Conservation (phyloP, 441 rosid species). For the Bocquillonia castaneifolia region DNA sequence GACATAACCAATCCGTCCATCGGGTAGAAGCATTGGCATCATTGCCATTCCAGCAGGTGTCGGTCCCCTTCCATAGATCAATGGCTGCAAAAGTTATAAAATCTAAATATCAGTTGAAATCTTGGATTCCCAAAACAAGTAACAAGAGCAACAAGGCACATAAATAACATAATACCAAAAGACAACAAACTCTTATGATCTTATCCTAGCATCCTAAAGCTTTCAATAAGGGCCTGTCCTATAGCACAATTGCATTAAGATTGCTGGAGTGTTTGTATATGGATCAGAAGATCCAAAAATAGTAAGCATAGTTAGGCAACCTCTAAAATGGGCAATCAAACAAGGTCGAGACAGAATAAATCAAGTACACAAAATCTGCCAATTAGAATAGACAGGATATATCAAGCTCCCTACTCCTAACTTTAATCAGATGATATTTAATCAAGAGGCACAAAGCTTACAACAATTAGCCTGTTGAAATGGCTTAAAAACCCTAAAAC, state of each 20-base stretch:
- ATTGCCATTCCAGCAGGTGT: constrained; percentile 86
- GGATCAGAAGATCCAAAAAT: neutral
- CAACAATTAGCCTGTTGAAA: neutral
- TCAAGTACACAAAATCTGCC: neutral
- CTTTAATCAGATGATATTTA: neutral
- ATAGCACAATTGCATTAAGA: neutral
- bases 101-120: constrained; percentile 12
- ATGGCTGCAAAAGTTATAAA: constrained; percentile 48
- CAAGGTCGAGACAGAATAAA: neutral
- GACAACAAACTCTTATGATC: neutral
- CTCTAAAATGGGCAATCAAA: neutral
- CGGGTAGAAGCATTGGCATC: constrained; percentile 96
- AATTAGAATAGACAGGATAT: neutral
- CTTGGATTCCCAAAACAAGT: neutral
- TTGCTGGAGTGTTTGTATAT: neutral
- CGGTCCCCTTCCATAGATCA: constrained; percentile 80
- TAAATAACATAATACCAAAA: neutral
- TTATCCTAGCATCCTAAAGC: constrained; percentile 7
- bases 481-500: neutral
- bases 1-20: constrained; percentile 93
- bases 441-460: neutral
- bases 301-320: constrained; percentile 3
- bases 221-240: neutral
- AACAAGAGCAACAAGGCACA: neutral
- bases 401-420: neutral